phyloP scores from a whole-genome alignment of 768 basidiomycete genomes.

The Amanita polypyramis region DNA sequence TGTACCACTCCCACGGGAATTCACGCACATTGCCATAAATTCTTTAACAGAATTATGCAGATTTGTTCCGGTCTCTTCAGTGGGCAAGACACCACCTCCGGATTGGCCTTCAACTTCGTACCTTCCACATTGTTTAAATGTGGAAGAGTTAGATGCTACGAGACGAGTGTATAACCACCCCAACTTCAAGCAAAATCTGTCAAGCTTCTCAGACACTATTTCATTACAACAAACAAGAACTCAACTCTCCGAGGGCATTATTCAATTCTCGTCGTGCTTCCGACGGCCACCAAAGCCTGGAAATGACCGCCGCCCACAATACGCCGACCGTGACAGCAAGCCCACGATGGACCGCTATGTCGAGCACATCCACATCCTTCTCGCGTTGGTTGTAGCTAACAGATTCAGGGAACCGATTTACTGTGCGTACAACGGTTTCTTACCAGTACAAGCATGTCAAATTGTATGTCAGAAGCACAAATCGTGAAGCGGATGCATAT shows the following conservation, averaged over 20 bases:
- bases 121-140: constrained; percentile 25
- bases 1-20: background rate
- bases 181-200: constrained; percentile 84
- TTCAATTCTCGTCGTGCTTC: constrained; percentile 86
- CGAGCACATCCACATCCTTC: constrained; percentile 43
- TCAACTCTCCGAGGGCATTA: constrained; percentile 76
- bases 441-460: constrained; percentile 69
- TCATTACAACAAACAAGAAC: constrained; percentile 8
- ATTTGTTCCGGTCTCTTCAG: constrained; percentile 25
- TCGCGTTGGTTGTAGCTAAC: constrained; percentile 72
- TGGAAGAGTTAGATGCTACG: constrained; percentile 77
- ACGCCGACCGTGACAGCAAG: constrained; percentile 79
- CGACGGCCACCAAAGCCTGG: constrained; percentile 91
- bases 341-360: constrained; percentile 70
- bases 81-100: constrained; percentile 16
- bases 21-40: constrained; percentile 84
- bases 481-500: constrained; percentile 66
- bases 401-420: background rate
- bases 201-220: background rate
- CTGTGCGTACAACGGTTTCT: constrained; percentile 14
- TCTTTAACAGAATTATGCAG: constrained; percentile 62
- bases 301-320: constrained; percentile 81
- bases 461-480: constrained; percentile 83
- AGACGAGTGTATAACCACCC: constrained; percentile 93
- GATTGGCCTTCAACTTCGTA: constrained; percentile 15